A percentile compares a stretch with the other conserved stretches of the same genome.
Evolutionary conservation across 2,329 filamentous ascomycete genomes (phyloP).

Genomic region (Hymenoscyphus occultus): DNA sequence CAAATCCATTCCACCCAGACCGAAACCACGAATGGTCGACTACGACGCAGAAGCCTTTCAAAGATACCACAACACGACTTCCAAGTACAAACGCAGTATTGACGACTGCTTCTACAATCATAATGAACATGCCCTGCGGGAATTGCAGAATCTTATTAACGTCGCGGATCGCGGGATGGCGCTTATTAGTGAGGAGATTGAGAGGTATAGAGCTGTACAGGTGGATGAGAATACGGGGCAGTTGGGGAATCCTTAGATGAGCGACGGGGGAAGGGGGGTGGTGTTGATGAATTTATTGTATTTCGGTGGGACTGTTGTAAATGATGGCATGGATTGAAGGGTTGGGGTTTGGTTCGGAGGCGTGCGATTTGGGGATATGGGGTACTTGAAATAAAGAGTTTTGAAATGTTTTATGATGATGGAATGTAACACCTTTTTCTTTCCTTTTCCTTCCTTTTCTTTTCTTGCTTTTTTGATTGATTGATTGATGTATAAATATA

Average conservation of each 20-base stretch:
- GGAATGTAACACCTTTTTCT: no score
- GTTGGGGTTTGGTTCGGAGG: no score
- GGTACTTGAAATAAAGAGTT: no score
- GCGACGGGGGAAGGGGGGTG: no score
- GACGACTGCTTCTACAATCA: slow-evolving; percentile 37
- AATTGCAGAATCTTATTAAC: slow-evolving; percentile 34
- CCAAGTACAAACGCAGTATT: slow-evolving; percentile 32
- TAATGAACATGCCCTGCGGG: slow-evolving; percentile 32
- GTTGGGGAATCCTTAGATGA: background rate
- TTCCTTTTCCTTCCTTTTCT: no score
- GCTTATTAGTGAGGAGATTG: slow-evolving; percentile 20
- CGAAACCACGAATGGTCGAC: background rate
- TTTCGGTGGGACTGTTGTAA: no score
- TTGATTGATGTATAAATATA: no score
- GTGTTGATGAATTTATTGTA: no score
- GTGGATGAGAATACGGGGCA: slow-evolving; percentile 8
- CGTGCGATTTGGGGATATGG: no score
- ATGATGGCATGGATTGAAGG: no score
- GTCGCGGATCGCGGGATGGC: slow-evolving; percentile 35
- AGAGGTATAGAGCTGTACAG: slow-evolving; percentile 16
- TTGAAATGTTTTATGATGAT: no score
- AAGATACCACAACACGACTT: slow-evolving; percentile 31
- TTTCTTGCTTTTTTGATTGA: no score
- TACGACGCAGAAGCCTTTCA: slow-evolving; percentile 36
- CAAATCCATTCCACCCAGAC: background rate